A percentile compares a stretch with the other conserved stretches of the same genome.
Conservation (phyloP, 129 eudicot genomes). For the Centaurea solstitialis region DNA sequence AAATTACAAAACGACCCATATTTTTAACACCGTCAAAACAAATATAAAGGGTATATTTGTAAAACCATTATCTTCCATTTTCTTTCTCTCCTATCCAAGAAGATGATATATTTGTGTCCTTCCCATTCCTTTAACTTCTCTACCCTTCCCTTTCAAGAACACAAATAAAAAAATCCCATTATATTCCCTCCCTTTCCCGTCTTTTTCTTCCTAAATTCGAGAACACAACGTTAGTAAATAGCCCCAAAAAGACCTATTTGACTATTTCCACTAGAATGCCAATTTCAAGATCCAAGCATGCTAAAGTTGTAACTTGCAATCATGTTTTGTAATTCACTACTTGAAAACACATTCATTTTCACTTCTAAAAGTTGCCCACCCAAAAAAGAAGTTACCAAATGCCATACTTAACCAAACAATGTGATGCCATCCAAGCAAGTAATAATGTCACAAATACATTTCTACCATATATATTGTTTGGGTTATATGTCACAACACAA, state of each 20-base stretch:
- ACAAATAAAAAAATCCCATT: neutral
- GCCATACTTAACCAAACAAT: neutral
- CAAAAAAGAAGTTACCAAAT: neutral
- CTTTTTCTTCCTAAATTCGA: neutral
- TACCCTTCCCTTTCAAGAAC: neutral
- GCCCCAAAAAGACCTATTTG: neutral
- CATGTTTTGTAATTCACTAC: neutral
- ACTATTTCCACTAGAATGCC: neutral
- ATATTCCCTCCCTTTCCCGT: neutral
- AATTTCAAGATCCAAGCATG: neutral
- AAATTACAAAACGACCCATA: neutral
- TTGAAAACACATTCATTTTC: neutral
- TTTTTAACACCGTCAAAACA: neutral
- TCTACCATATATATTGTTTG: neutral
- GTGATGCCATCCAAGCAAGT: neutral
- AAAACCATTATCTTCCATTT: neutral
- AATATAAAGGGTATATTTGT: neutral
- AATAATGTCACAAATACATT: neutral
- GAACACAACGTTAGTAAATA: neutral
- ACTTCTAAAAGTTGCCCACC: neutral
- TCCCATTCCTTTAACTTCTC: neutral
- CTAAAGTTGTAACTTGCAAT: neutral
- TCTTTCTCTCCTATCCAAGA: neutral
- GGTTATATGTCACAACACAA: neutral
- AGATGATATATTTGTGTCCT: neutral